Percentiles rank a stretch among this genome's conserved stretches.
Evolutionary conservation across 306 rosid species (phyloP).

Genomic region (Gastrolobium bilobum): DNA sequence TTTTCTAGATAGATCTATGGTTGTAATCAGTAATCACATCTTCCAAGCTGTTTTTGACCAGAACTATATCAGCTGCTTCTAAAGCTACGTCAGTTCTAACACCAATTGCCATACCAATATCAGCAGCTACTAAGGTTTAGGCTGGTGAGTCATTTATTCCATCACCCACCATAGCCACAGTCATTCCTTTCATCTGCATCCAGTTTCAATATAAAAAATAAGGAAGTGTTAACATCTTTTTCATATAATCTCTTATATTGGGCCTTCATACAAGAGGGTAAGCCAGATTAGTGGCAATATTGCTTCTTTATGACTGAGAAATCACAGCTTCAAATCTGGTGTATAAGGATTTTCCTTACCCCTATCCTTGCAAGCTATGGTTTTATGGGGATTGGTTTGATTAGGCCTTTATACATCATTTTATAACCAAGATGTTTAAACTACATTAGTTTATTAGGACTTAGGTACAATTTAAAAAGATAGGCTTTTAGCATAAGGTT

Average conservation of each 20-base stretch:
- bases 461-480: constrained; percentile 1
- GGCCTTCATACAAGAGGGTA: background rate
- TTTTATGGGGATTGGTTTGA: no score
- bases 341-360: no score
- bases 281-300: no score
- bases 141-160: constrained; percentile 97
- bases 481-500: background rate
- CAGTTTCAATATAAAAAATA: constrained; percentile 48
- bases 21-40: constrained; percentile 95
- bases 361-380: no score
- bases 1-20: constrained; percentile 84
- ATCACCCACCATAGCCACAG: constrained; percentile 93
- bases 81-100: constrained; percentile 94
- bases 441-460: constrained; percentile 29
- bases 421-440: constrained; percentile 34
- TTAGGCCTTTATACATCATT: background rate
- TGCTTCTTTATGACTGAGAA: no score
- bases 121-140: constrained; percentile 92
- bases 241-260: constrained; percentile 3
- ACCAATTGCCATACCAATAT: constrained; percentile 97
- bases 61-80: constrained; percentile 95
- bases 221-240: constrained; percentile 23
- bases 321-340: no score
- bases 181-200: constrained; percentile 78
- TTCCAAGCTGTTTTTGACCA: constrained; percentile 83